phyloP scores from a whole-genome alignment of 2,329 filamentous ascomycete genomes.

The Colletotrichum plurivorum region DNA sequence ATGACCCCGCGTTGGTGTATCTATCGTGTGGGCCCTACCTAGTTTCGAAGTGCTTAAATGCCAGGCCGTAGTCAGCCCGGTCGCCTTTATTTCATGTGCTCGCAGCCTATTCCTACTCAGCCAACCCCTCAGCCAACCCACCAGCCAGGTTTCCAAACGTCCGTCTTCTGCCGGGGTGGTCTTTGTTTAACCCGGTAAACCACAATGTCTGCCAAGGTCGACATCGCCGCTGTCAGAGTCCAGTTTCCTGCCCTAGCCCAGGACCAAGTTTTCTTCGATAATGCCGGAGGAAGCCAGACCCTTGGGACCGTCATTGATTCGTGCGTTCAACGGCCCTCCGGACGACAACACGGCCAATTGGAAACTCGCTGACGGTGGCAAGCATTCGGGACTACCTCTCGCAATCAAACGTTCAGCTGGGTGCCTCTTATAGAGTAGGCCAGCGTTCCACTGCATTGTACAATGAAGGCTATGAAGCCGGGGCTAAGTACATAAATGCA shows the following conservation, averaged over 20 bases:
- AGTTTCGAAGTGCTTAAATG: not conserved
- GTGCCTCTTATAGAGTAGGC: conserved; percentile 76
- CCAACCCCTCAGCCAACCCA: too few relatives aligned
- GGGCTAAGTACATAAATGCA: conserved; percentile 80
- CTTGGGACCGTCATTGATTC: conserved; percentile 76
- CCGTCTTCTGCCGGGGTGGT: too few relatives aligned
- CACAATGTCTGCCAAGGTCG: conserved; percentile 41
- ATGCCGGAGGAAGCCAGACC: conserved; percentile 82
- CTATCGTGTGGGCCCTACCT: not conserved
- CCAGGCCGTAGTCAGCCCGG: not conserved
- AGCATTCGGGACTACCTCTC: conserved; percentile 77
- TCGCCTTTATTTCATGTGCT: too few relatives aligned
- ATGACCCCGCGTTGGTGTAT: conserved; percentile 7
- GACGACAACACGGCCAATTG: too few relatives aligned
- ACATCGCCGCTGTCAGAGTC: conserved; percentile 68
- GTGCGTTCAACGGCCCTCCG: conserved; percentile 57
- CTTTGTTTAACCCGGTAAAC: not conserved
- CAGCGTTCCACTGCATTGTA: conserved; percentile 73
- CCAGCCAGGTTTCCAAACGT: too few relatives aligned
- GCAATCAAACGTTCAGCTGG: conserved; percentile 81
- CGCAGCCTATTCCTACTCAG: too few relatives aligned
- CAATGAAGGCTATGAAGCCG: conserved; percentile 72
- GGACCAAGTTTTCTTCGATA: conserved; percentile 82
- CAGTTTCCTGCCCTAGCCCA: conserved; percentile 78
- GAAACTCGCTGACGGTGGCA: conserved; percentile 28